phyloP scores from a whole-genome alignment of 2,329 filamentous ascomycete species.

The Xylariaceae sp. region DNA sequence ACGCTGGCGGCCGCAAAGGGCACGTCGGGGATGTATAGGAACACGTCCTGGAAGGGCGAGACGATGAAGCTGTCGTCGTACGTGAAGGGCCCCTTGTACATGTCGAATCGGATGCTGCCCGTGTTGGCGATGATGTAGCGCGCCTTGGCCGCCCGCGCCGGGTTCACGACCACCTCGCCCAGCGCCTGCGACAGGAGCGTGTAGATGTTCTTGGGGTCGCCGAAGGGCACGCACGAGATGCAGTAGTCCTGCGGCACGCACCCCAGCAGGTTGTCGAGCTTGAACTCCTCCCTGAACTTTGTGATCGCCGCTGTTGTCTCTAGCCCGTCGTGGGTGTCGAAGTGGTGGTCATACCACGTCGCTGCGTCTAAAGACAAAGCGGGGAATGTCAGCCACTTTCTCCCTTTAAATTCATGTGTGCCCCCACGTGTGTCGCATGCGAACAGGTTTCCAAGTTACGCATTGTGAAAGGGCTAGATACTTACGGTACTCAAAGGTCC shows the following conservation, averaged over 20 bases:
- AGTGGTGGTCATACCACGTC: constrained; percentile 41
- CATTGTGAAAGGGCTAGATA: neutral
- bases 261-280: constrained; percentile 51
- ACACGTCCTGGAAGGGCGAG: constrained; percentile 48
- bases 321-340: constrained; percentile 45
- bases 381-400: too few species aligned
- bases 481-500: constrained; percentile 54
- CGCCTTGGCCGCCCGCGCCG: constrained; percentile 42
- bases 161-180: constrained; percentile 46
- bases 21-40: constrained; percentile 49
- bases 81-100: constrained; percentile 59
- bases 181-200: constrained; percentile 46
- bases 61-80: constrained; percentile 48
- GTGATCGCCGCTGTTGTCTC: constrained; percentile 46
- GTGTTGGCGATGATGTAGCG: constrained; percentile 57
- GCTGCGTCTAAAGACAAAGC: too few species aligned
- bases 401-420: too few species aligned
- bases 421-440: too few species aligned
- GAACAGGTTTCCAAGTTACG: too few species aligned
- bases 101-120: constrained; percentile 55
- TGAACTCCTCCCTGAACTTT: constrained; percentile 44
- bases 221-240: constrained; percentile 49
- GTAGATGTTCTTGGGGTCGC: constrained; percentile 49
- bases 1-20: constrained; percentile 40
- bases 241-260: constrained; percentile 58